Percentiles rank a stretch among this genome's conserved stretches.
These are phyloP conservation scores for Panellus pusillus DNA, from an alignment of 768 basidiomycete species.

Conservation along the genomic window DNA sequence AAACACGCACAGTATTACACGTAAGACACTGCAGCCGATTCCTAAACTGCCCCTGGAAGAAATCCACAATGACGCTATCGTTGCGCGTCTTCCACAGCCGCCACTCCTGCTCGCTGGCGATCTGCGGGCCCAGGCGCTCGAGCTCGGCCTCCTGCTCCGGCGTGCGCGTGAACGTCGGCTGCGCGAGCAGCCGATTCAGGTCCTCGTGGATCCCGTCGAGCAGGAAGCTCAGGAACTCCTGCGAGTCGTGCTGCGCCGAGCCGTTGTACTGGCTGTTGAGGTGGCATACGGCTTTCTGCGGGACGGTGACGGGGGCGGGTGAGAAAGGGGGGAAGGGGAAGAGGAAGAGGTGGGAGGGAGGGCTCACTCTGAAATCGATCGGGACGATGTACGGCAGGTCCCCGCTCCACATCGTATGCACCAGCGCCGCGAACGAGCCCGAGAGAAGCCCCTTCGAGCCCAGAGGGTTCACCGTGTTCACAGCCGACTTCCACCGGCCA, in stretches of 20 bases:
- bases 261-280: constrained; percentile 76
- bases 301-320: not conserved
- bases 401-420: constrained; percentile 87
- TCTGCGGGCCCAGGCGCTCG: constrained; percentile 80
- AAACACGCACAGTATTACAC: constrained; percentile 70
- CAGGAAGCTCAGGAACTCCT: constrained; percentile 93
- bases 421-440: constrained; percentile 75
- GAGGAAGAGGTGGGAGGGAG: not conserved
- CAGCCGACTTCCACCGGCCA: constrained; percentile 75
- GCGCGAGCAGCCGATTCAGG: constrained; percentile 78
- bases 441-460: constrained; percentile 87
- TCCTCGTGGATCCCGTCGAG: constrained; percentile 92
- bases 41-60: constrained; percentile 96
- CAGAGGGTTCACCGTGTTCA: constrained; percentile 83
- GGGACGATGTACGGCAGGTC: constrained; percentile 84
- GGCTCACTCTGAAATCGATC: constrained; percentile 75
- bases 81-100: constrained; percentile 84
- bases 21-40: constrained; percentile 88
- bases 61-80: constrained; percentile 93
- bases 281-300: constrained; percentile 45
- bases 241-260: constrained; percentile 93
- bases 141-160: constrained; percentile 86
- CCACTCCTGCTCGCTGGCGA: constrained; percentile 95
- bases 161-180: constrained; percentile 61
- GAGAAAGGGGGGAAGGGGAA: not conserved